Base-by-base conservation (phyloP, 1,139 yeast genomes). In the Hyphopichia pseudoburtonii region DNA sequence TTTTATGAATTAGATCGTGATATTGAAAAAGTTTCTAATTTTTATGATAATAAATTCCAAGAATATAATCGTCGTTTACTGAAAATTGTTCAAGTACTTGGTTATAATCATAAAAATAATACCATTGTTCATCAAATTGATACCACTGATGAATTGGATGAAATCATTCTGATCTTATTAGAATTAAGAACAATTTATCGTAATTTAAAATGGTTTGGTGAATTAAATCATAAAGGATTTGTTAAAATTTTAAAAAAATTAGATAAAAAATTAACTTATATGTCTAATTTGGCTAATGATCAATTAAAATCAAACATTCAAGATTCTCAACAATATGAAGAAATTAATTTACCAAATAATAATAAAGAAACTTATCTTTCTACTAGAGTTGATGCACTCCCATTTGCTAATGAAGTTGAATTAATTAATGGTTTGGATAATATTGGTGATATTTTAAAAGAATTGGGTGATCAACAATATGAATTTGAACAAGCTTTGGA, bases 161-260 rank as follows among this genome's bases (percentile, higher is more conserved):
- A 92, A 54, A 70, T 89, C 32, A 71, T 86, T 35, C 80, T 81
- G 19, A 84, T 88, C 18, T 65, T 90, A 32, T 69, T 88, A 26
- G 97, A 89, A 56, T 68, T 89, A 39, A 74, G 95, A 36, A 73
- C 84, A n/a, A 78, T 81, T 44, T 78, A 86, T 44, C 73, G 96
- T 41, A 89, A 89, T 60, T 69, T 92, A 55, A 83, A 83, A 57
- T 90, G 97, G 96, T 92, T 80, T 58, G 95, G 95, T 14, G 97
- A 90, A 51, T 76, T 90, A 52, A 92, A 92, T 65, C 88, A 86
- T 57, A 82, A 92, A 44, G 98, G 96, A 0, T 86, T 89, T 52
- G 76, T 81, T 40, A 92, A 92, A 66, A 92, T 92, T 47, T 70
- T 92, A 56, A 92, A 92, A 65, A 89, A 89, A 54, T 73, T 89